A percentile compares a stretch with the other conserved stretches of the same genome.
These are phyloP conservation scores for Massarina eburnea DNA, from an alignment of 2,329 filamentous ascomycete genomes.

Conservation along the genomic window DNA sequence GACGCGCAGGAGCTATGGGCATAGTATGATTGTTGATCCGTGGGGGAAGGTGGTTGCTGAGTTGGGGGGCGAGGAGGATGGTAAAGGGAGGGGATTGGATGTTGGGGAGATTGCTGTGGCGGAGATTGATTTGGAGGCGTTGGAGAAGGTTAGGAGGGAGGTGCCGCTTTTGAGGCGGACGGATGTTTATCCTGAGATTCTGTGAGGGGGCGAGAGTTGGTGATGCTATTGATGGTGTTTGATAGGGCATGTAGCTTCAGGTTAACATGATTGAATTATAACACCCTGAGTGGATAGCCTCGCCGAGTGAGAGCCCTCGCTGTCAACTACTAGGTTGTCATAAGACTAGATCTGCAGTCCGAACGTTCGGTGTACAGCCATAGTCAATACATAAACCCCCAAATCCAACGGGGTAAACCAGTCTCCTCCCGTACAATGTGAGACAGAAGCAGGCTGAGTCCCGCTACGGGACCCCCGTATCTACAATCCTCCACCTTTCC, in stretches of 20 bases:
- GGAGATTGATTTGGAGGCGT: conserved; percentile 56
- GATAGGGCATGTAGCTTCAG: not conserved
- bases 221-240: not conserved
- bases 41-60: conserved; percentile 77
- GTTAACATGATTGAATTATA: too few relatives aligned
- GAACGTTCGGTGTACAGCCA: too few relatives aligned
- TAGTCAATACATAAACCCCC: too few relatives aligned
- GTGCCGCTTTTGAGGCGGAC: conserved; percentile 61
- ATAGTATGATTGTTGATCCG: conserved; percentile 81
- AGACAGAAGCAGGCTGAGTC: too few relatives aligned
- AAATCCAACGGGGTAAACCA: too few relatives aligned
- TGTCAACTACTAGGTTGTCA: too few relatives aligned
- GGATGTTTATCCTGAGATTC: conserved; percentile 36
- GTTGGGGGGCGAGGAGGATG: conserved; percentile 56
- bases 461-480: not conserved
- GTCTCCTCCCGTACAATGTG: too few relatives aligned
- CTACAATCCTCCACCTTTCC: conserved; percentile 18
- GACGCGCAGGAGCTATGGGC: conserved; percentile 79
- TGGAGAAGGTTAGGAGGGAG: conserved; percentile 56
- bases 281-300: too few relatives aligned
- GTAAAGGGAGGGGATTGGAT: conserved; percentile 33
- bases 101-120: conserved; percentile 48
- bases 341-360: too few relatives aligned
- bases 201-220: not conserved
- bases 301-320: too few relatives aligned